phyloP scores from a whole-genome alignment of 2,329 filamentous ascomycete species.

The Aspergillus carbonarius region DNA sequence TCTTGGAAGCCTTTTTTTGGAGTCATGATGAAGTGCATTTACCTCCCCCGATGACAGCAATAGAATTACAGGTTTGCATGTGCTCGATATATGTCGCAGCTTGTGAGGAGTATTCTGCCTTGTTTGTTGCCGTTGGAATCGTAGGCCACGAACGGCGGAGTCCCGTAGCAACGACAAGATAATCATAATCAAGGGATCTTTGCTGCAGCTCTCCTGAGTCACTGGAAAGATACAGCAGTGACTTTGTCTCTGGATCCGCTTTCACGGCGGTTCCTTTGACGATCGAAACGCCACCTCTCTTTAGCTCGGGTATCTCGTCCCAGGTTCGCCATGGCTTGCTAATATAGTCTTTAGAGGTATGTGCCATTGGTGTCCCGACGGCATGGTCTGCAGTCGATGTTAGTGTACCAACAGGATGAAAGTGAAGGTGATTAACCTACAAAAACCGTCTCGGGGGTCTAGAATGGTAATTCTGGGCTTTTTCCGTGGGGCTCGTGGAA shows the following conservation, averaged over 20 bases:
- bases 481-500: background rate
- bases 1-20: too few species aligned
- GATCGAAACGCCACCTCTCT: background rate
- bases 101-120: slow-evolving; percentile 53
- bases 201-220: background rate
- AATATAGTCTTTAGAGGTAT: background rate
- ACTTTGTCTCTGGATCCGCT: background rate
- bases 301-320: background rate
- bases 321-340: background rate
- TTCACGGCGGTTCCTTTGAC: background rate
- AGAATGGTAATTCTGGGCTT: slow-evolving; percentile 62
- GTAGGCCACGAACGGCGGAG: slow-evolving; percentile 68
- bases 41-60: slow-evolving; percentile 61
- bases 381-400: background rate
- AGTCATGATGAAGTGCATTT: slow-evolving; percentile 45
- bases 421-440: slow-evolving; percentile 48
- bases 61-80: slow-evolving; percentile 9
- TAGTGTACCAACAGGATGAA: background rate
- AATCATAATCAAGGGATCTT: slow-evolving; percentile 49
- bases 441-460: slow-evolving; percentile 74
- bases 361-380: background rate
- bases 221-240: background rate
- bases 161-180: slow-evolving; percentile 67
- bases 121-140: slow-evolving; percentile 63
- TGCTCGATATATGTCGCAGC: background rate